These are phyloP conservation scores for Paecilomyces variotii DNA, from an alignment of 2,329 filamentous ascomycete genomes.

Conservation along the genomic window DNA sequence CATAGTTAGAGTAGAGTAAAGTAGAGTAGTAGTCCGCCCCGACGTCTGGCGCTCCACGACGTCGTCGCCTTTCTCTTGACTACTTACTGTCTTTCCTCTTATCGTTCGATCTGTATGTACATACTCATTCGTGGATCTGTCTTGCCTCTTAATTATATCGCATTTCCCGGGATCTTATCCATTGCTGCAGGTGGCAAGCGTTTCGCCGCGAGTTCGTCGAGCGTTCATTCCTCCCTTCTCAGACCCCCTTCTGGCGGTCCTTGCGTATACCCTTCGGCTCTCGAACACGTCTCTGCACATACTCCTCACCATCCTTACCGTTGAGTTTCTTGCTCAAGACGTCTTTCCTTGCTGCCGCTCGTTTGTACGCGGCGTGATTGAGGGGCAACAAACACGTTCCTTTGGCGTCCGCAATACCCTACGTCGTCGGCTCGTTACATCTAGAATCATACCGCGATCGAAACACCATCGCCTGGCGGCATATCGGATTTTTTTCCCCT, in stretches of 20 bases:
- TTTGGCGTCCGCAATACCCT: neutral
- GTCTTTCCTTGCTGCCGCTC: neutral
- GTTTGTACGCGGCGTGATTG: neutral
- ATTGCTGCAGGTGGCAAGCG: slow-evolving; percentile 26
- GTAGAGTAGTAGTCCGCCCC: neutral
- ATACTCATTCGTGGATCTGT: neutral
- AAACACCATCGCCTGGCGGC: neutral
- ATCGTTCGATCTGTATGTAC: neutral
- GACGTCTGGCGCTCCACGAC: neutral
- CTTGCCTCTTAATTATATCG: slow-evolving; percentile 2
- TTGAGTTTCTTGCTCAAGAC: neutral
- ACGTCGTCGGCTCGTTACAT: neutral
- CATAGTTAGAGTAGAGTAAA: neutral
- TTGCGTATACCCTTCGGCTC: slow-evolving; percentile 11
- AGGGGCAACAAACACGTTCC: neutral
- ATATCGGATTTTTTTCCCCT: neutral
- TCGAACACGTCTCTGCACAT: neutral
- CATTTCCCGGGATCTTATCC: slow-evolving; percentile 3
- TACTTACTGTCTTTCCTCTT: neutral
- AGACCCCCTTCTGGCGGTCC: slow-evolving; percentile 10
- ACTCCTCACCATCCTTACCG: neutral
- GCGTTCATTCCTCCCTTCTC: slow-evolving; percentile 11
- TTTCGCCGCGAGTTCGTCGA: slow-evolving; percentile 1
- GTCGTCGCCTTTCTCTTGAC: neutral
- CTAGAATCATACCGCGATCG: neutral